Evolutionary conservation across 1,284 basidiomycete species (phyloP).

Genomic region (Sporisorium sorghi): DNA sequence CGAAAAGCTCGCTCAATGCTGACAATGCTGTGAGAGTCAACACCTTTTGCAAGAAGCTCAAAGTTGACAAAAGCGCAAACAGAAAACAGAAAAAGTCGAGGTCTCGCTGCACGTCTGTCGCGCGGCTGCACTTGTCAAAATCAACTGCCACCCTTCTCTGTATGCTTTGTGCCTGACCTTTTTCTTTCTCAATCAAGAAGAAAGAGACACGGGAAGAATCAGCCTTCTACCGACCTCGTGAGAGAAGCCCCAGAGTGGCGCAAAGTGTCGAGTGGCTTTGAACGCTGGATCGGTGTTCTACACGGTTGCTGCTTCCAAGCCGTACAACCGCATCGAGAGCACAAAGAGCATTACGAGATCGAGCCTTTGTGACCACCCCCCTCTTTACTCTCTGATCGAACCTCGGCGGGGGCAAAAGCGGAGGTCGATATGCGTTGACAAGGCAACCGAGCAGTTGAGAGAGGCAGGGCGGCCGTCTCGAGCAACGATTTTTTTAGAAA

Average conservation of each 20-base stretch:
- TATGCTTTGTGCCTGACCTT: constrained; percentile 6
- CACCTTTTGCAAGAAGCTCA: too few relatives aligned
- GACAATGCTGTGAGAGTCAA: too few relatives aligned
- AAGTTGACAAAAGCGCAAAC: background rate
- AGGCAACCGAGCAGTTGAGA: background rate
- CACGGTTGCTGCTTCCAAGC: background rate
- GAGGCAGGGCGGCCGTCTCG: too few relatives aligned
- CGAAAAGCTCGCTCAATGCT: too few relatives aligned
- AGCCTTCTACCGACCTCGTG: too few relatives aligned
- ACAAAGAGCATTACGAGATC: constrained; percentile 1
- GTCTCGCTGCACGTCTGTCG: constrained; percentile 23
- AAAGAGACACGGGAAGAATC: background rate
- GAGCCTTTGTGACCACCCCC: background rate
- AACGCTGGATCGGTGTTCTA: too few relatives aligned
- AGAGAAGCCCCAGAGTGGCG: too few relatives aligned
- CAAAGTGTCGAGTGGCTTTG: background rate
- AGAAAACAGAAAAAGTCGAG: constrained; percentile 2
- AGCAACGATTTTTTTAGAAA: too few relatives aligned
- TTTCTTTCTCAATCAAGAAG: too few relatives aligned
- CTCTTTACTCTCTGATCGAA: too few relatives aligned
- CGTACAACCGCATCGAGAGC: background rate
- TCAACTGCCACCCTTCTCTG: too few relatives aligned
- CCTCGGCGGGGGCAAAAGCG: background rate
- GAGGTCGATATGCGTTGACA: background rate
- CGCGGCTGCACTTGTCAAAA: too few relatives aligned